Percentiles rank a stretch among this genome's conserved stretches.
These are phyloP conservation scores for Castanopsis chinensis DNA, from an alignment of 306 rosid genomes.

Conservation along the genomic window DNA sequence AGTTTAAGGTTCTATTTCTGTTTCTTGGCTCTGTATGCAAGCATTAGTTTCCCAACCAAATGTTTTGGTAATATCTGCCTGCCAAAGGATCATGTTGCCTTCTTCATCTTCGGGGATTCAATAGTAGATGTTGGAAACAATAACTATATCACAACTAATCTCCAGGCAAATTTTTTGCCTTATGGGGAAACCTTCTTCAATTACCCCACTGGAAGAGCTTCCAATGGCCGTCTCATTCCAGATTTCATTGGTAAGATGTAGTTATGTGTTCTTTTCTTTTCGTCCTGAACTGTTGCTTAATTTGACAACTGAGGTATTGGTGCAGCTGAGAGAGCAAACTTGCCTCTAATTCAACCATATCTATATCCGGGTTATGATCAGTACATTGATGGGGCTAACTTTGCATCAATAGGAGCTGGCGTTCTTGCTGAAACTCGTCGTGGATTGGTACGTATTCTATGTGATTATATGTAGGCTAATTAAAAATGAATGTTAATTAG, in stretches of 20 bases:
- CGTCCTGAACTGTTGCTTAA: background rate
- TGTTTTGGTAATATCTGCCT: slow-evolving; percentile 5
- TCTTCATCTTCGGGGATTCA: slow-evolving; percentile 67
- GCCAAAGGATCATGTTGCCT: slow-evolving; percentile 20
- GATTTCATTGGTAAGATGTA: slow-evolving; percentile 43
- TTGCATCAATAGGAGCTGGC: slow-evolving; percentile 43
- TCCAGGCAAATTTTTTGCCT: background rate
- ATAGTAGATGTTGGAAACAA: slow-evolving; percentile 41
- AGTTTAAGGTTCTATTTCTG: background rate
- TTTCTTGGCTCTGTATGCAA: slow-evolving; percentile 2
- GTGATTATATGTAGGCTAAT: background rate
- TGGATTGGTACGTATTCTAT: background rate
- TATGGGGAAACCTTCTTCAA: background rate
- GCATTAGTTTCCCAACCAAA: background rate
- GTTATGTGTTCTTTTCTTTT: background rate
- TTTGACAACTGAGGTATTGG: background rate
- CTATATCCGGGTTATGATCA: background rate
- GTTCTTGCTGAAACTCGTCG: background rate
- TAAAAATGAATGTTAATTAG: too few relatives aligned
- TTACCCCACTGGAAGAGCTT: background rate
- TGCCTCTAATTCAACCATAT: background rate
- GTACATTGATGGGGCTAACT: slow-evolving; percentile 26
- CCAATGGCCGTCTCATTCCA: slow-evolving; percentile 10
- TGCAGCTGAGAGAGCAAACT: background rate
- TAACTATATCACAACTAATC: background rate